Percentiles rank a stretch among this genome's conserved stretches.
Evolutionary conservation across 352 stramenopile species (phyloP).

Genomic region (Phytophthora syringae): DNA sequence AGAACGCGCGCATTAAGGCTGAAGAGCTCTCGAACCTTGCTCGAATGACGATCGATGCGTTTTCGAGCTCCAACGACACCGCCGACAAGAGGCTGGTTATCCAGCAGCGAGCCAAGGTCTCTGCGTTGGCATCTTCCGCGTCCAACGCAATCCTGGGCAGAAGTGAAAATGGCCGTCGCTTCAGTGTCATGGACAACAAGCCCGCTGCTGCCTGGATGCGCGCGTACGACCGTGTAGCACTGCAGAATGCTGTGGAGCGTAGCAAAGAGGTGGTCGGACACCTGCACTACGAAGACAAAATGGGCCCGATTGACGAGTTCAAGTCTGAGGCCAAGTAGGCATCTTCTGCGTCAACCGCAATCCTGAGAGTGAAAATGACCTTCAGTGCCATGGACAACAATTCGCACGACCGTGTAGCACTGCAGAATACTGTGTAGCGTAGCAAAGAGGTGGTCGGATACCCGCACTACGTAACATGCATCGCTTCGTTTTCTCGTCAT

Average conservation of each 20-base stretch:
- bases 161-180: constrained; percentile 19
- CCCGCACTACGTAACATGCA: constrained; percentile 14
- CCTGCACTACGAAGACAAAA: constrained; percentile 22
- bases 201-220: constrained; percentile 59
- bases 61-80: constrained; percentile 38
- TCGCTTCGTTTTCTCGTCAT: no score
- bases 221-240: constrained; percentile 69
- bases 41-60: constrained; percentile 71
- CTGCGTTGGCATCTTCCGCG: constrained; percentile 28
- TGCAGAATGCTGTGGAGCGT: constrained; percentile 73
- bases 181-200: constrained; percentile 27
- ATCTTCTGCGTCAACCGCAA: constrained; percentile 23
- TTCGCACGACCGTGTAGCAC: constrained; percentile 64
- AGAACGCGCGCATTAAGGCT: constrained; percentile 73
- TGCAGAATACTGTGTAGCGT: constrained; percentile 72
- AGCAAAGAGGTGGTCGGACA: constrained; percentile 60
- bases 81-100: constrained; percentile 2
- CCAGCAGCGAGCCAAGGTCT: constrained; percentile 16
- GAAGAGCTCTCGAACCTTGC: constrained; percentile 79
- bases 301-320: constrained; percentile 13
- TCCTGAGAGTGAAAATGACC: constrained; percentile 21
- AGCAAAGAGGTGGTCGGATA: constrained; percentile 60
- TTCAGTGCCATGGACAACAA: constrained; percentile 30
- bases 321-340: constrained; percentile 15
- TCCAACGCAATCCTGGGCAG: constrained; percentile 31